Conservation (phyloP, 176 grass and related monocot species). For the Musa schizocarpa region DNA sequence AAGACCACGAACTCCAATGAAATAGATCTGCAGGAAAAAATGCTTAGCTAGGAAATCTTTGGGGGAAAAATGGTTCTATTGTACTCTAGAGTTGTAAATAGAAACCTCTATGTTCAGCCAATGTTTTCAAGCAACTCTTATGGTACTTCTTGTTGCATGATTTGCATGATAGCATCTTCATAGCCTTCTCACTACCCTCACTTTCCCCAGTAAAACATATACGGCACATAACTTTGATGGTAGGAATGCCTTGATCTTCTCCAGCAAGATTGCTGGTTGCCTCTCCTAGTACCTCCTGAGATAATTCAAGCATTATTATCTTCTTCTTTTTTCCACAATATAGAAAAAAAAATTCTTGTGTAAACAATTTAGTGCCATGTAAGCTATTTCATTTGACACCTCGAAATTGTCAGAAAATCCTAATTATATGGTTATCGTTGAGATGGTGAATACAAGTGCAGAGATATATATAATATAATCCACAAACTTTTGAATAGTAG, state of each 20-base stretch:
- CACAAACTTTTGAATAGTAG: not conserved
- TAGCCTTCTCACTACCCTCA: slow-evolving; percentile 72
- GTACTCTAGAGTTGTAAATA: not conserved
- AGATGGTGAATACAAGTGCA: not conserved
- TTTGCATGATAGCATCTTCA: slow-evolving; percentile 95
- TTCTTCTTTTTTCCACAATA: not conserved
- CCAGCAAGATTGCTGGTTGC: slow-evolving; percentile 24
- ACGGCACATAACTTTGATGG: slow-evolving; percentile 83
- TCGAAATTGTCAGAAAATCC: not conserved
- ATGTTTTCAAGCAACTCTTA: slow-evolving; percentile 77
- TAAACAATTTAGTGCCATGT: not conserved
- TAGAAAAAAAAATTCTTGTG: not conserved
- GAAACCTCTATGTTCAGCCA: slow-evolving; percentile 84
- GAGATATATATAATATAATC: not conserved
- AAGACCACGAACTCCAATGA: slow-evolving; percentile 79
- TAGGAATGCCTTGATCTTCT: slow-evolving; percentile 51
- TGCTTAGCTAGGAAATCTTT: slow-evolving; percentile 16
- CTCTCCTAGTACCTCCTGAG: slow-evolving; percentile 42
- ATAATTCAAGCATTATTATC: not conserved
- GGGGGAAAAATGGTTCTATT: slow-evolving; percentile 11
- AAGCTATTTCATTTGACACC: no score
- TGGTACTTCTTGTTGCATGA: slow-evolving; percentile 92
- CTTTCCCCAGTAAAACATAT: slow-evolving; percentile 86
- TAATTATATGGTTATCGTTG: not conserved
- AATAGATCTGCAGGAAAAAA: slow-evolving; percentile 70